phyloP scores from a whole-genome alignment of 2,329 filamentous ascomycete genomes.

The Botrytis paeoniae region DNA sequence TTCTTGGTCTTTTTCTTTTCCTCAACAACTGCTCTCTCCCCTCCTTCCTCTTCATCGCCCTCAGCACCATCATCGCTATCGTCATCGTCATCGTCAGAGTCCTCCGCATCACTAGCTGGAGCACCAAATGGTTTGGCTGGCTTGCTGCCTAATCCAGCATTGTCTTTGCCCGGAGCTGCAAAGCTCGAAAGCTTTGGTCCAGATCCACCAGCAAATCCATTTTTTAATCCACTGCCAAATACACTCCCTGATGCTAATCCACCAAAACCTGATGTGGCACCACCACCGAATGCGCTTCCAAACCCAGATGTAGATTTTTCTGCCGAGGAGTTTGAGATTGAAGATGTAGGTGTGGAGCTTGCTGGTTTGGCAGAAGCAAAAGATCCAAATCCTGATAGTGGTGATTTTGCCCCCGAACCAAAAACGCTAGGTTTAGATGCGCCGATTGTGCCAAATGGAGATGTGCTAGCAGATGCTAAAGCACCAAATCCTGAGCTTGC shows the following conservation, averaged over 20 bases:
- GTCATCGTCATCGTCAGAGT: conserved; percentile 43
- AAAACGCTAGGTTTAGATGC: conserved; percentile 50
- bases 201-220: conserved; percentile 41
- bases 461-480: conserved; percentile 58
- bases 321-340: conserved; percentile 41
- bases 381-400: conserved; percentile 48
- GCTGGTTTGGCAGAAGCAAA: conserved; percentile 41
- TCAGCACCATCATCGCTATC: conserved; percentile 43
- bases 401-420: conserved; percentile 38
- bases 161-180: conserved; percentile 56
- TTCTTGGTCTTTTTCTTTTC: conserved; percentile 65
- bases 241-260: conserved; percentile 42
- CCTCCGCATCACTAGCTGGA: conserved; percentile 62
- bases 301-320: conserved; percentile 37
- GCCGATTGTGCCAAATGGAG: conserved; percentile 60
- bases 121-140: conserved; percentile 74
- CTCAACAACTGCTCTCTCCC: conserved; percentile 49
- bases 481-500: conserved; percentile 66
- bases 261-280: conserved; percentile 35
- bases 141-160: conserved; percentile 52
- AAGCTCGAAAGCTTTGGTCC: conserved; percentile 61
- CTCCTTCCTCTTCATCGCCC: conserved; percentile 47
- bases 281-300: conserved; percentile 35
- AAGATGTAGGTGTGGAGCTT: conserved; percentile 23
- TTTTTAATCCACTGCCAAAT: conserved; percentile 42